A percentile compares a stretch with the other conserved stretches of the same genome.
Conservation (phyloP, 1,284 basidiomycete genomes). For the Ceratobasidium sp. region DNA sequence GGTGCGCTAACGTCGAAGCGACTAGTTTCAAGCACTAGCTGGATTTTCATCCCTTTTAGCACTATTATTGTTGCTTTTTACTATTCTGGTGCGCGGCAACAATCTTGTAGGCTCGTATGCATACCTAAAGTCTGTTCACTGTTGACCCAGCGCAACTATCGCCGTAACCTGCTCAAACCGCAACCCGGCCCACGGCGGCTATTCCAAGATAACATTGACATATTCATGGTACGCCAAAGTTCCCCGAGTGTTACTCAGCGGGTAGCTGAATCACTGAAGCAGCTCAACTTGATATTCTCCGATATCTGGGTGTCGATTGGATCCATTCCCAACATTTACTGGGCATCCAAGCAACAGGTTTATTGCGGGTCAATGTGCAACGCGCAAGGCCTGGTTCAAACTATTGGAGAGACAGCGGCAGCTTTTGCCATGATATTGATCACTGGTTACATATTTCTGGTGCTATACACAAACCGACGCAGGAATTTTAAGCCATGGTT, state of each 20-base stretch:
- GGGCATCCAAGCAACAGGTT: conserved; percentile 43
- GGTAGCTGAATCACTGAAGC: background rate
- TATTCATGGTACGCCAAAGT: conserved; percentile 1
- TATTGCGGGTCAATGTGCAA: conserved; percentile 48
- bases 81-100: background rate
- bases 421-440: conserved; percentile 46
- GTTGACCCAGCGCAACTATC: conserved; percentile 12
- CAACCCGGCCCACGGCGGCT: conserved; percentile 19
- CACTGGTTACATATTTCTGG: conserved; percentile 47
- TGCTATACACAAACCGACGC: conserved; percentile 13
- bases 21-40: conserved; percentile 15
- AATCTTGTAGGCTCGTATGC: no score
- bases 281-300: conserved; percentile 48
- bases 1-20: background rate
- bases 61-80: background rate
- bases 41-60: conserved; percentile 4
- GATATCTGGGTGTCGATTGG: conserved; percentile 49
- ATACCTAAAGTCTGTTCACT: no score
- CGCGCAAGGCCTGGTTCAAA: conserved; percentile 48
- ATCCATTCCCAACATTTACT: conserved; percentile 45
- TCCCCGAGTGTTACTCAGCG: no score
- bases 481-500: background rate
- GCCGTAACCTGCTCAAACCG: background rate
- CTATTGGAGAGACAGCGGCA: conserved; percentile 49
- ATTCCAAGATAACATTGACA: conserved; percentile 35